Evolutionary conservation across 768 basidiomycete genomes (phyloP).

Genomic region (Cyclocybe cylindracea): DNA sequence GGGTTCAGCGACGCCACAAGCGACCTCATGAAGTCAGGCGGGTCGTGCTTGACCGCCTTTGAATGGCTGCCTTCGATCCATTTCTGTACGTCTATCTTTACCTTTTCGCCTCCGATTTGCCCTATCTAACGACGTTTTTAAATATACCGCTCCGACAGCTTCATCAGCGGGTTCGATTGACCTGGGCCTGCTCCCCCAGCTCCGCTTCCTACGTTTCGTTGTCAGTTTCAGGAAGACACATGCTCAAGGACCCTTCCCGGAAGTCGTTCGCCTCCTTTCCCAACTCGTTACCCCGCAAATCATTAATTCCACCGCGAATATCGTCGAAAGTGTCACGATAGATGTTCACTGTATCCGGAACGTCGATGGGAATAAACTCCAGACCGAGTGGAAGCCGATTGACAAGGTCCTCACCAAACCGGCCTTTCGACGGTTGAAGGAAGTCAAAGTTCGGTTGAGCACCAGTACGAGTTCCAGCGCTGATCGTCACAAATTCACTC

Average conservation of each 20-base stretch:
- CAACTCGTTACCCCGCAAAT: conserved; percentile 2
- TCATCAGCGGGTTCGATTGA: conserved; percentile 17
- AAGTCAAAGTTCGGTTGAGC: conserved; percentile 12
- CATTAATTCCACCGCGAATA: neutral
- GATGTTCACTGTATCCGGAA: conserved; percentile 18
- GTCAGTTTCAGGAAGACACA: conserved; percentile 19
- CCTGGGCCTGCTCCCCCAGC: conserved; percentile 9
- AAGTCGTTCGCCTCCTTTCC: conserved; percentile 11
- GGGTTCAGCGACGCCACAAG: conserved; percentile 17
- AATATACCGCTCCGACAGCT: conserved; percentile 2
- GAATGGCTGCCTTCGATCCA: conserved; percentile 25
- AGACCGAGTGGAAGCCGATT: conserved; percentile 16
- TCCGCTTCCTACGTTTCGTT: conserved; percentile 13
- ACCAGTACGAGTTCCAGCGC: conserved; percentile 8
- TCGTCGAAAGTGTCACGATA: conserved; percentile 13
- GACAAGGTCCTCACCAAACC: conserved; percentile 13
- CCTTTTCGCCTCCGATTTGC: neutral
- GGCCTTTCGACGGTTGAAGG: conserved; percentile 8
- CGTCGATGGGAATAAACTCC: conserved; percentile 3
- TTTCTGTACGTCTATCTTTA: conserved; percentile 15
- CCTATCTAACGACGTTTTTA: neutral
- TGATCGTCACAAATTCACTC: conserved; percentile 1
- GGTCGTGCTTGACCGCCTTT: conserved; percentile 12
- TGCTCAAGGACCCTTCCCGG: conserved; percentile 13
- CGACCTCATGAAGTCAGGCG: conserved; percentile 14